Evolutionary conservation across 495 filamentous ascomycete species (phyloP).

Genomic region (Parmelia sp.): DNA sequence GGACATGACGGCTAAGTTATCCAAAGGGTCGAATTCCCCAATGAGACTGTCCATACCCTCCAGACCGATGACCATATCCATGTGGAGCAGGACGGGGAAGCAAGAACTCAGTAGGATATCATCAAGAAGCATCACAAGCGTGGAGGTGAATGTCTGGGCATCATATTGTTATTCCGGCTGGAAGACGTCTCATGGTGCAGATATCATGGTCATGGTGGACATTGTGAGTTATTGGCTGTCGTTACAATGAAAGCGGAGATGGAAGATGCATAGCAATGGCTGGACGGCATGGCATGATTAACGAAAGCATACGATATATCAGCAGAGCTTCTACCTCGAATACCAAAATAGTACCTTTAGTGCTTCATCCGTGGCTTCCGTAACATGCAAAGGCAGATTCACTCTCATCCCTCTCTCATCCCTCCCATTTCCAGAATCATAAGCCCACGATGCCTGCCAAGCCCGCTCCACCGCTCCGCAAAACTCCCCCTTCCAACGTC

Average conservation of each 20-base stretch:
- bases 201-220: not conserved
- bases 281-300: not conserved
- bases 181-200: not conserved
- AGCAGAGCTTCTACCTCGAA: too few relatives aligned
- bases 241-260: not conserved
- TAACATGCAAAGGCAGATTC: not conserved
- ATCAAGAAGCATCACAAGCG: not conserved
- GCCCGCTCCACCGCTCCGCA: not conserved
- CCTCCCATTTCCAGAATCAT: not conserved
- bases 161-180: not conserved
- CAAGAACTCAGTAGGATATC: conserved; percentile 57
- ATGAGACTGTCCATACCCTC: conserved; percentile 56
- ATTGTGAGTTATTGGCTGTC: not conserved
- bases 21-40: conserved; percentile 65
- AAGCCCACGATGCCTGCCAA: not conserved
- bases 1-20: conserved; percentile 19
- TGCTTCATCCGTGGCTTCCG: not conserved
- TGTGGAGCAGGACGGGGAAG: conserved; percentile 66
- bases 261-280: not conserved
- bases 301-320: not conserved
- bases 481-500: not conserved
- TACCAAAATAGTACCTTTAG: not conserved
- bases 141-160: conserved; percentile 3
- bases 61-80: conserved; percentile 61
- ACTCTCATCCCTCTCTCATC: too few relatives aligned